These are phyloP conservation scores for Zizania palustris DNA, from an alignment of 202 grass and related monocot species.

Conservation along the genomic window DNA sequence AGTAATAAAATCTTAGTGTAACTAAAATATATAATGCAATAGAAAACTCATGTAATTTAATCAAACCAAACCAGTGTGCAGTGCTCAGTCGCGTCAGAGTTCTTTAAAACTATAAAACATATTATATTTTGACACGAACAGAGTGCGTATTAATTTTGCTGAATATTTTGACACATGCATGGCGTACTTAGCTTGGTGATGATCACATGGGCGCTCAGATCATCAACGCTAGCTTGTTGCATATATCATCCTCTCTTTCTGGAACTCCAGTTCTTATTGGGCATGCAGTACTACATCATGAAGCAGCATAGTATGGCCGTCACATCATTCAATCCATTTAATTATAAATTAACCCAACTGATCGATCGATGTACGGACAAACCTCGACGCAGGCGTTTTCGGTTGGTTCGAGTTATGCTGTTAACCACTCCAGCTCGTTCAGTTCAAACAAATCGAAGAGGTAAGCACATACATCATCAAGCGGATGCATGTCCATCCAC, in stretches of 20 bases:
- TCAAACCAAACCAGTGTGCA: not conserved
- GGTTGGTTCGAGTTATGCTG: slow-evolving; percentile 21
- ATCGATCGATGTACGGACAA: slow-evolving; percentile 38
- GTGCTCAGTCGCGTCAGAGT: not conserved
- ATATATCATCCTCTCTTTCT: not conserved
- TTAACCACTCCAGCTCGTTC: not conserved
- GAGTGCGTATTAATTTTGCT: no score
- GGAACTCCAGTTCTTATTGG: slow-evolving; percentile 19
- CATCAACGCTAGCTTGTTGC: no score
- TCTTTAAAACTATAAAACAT: no score
- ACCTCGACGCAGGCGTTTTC: slow-evolving; percentile 5
- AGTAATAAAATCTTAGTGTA: not conserved
- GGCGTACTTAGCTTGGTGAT: no score
- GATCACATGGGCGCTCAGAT: slow-evolving; percentile 8
- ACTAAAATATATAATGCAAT: not conserved
- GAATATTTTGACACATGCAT: no score
- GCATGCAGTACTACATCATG: not conserved
- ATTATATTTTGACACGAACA: no score
- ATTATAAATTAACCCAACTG: not conserved
- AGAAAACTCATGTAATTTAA: not conserved
- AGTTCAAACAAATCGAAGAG: not conserved
- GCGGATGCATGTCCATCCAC: not conserved
- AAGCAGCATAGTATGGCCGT: slow-evolving; percentile 38
- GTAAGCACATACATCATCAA: not conserved
- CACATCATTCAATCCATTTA: slow-evolving; percentile 35